phyloP scores from a whole-genome alignment of 805 yeast genomes.

The Metschnikowia gelsemii region DNA sequence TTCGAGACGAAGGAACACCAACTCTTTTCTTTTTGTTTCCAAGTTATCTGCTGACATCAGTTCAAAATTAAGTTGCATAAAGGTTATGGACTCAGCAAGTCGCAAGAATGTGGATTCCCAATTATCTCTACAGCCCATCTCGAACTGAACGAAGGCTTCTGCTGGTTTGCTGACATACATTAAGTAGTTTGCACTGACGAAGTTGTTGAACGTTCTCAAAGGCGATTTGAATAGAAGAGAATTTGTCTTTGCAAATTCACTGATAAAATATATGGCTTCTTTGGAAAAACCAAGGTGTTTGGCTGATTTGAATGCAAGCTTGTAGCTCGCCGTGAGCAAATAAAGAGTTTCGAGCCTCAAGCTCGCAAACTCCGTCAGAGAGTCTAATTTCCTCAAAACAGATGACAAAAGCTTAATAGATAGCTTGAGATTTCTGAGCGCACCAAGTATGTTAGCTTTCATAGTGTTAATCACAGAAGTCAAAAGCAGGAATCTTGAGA shows the following conservation, averaged over 20 bases:
- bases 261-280: constrained; percentile 54
- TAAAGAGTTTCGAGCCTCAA: constrained; percentile 39
- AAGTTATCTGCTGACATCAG: background rate
- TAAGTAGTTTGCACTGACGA: constrained; percentile 14
- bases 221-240: constrained; percentile 25
- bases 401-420: constrained; percentile 55
- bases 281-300: constrained; percentile 54
- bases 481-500: constrained; percentile 38
- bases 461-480: constrained; percentile 26
- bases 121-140: background rate
- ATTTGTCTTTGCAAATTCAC: constrained; percentile 47
- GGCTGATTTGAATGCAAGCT: constrained; percentile 37
- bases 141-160: constrained; percentile 5
- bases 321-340: constrained; percentile 39
- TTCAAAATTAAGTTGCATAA: constrained; percentile 1
- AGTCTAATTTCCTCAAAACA: constrained; percentile 43
- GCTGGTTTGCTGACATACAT: constrained; percentile 18
- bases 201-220: constrained; percentile 20
- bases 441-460: constrained; percentile 23
- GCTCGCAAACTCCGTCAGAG: constrained; percentile 20
- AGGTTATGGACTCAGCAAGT: constrained; percentile 1
- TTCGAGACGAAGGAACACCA: background rate
- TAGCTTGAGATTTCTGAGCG: constrained; percentile 44
- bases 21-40: background rate
- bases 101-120: constrained; percentile 8